Conservation (phyloP, 306 rosid genomes). For the Dryas drummondii region DNA sequence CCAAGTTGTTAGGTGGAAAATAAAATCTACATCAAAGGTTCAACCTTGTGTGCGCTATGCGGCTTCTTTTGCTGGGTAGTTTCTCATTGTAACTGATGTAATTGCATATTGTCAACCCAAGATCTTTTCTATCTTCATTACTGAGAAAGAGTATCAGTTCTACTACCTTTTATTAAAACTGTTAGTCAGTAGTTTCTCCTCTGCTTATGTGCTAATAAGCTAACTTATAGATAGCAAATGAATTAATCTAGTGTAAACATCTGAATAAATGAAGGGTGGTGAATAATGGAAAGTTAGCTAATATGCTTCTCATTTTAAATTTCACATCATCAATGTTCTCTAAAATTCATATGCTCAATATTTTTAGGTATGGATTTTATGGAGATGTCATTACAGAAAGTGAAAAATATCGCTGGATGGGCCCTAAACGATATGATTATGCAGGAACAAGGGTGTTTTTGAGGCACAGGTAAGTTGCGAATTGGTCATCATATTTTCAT, state of each 20-base stretch:
- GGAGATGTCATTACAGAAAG: constrained; percentile 96
- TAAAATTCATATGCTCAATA: constrained; percentile 30
- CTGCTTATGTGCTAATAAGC: not conserved
- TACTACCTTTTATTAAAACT: not conserved
- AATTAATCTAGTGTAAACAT: not conserved
- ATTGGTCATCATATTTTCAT: constrained; percentile 11
- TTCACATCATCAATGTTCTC: constrained; percentile 22
- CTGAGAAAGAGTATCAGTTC: not conserved
- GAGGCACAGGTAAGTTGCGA: constrained; percentile 60
- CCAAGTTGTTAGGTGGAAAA: constrained; percentile 96
- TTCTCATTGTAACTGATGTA: constrained; percentile 21
- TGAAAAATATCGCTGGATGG: constrained; percentile 98
- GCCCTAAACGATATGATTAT: constrained; percentile 88
- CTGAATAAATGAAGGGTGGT: not conserved
- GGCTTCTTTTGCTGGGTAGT: constrained; percentile 94
- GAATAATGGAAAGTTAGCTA: constrained; percentile 2
- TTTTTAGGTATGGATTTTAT: constrained; percentile 86
- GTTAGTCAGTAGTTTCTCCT: not conserved
- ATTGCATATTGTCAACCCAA: not conserved
- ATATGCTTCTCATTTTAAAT: constrained; percentile 19
- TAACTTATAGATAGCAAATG: too few species aligned
- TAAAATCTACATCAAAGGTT: constrained; percentile 57
- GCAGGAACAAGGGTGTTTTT: constrained; percentile 89
- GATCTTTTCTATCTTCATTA: not conserved
- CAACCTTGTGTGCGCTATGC: constrained; percentile 88